These are phyloP conservation scores for Nothophaeocryptopus gaeumannii DNA, from an alignment of 2,329 filamentous ascomycete genomes.

Conservation along the genomic window DNA sequence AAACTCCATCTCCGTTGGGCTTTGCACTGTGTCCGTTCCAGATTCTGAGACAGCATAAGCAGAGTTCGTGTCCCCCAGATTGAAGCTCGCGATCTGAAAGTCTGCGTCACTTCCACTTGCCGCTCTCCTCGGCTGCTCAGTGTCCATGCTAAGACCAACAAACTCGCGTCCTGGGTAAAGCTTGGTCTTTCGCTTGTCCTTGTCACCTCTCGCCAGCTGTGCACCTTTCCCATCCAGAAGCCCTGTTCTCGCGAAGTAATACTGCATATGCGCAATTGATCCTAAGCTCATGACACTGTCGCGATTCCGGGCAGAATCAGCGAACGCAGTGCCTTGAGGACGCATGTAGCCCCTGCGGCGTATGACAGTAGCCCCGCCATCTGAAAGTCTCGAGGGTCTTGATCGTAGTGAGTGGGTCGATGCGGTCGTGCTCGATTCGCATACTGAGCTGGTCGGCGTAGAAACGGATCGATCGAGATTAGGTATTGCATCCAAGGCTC, in stretches of 20 bases:
- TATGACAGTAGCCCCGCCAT: conserved; percentile 41
- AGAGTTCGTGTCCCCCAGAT: conserved; percentile 27
- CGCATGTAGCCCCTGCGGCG: conserved; percentile 79
- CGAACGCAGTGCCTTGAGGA: conserved; percentile 83
- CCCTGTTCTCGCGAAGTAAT: conserved; percentile 95
- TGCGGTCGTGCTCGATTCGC: conserved; percentile 39
- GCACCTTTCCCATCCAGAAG: conserved; percentile 90
- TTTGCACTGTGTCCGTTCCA: conserved; percentile 47
- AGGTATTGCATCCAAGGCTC: conserved; percentile 59
- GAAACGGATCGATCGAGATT: conserved; percentile 64
- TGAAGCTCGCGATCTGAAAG: conserved; percentile 24
- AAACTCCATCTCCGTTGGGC: conserved; percentile 54
- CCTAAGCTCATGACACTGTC: conserved; percentile 96
- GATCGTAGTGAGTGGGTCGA: conserved; percentile 46
- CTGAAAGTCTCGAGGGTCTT: conserved; percentile 52
- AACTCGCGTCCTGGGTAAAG: conserved; percentile 24
- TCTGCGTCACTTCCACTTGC: conserved; percentile 23
- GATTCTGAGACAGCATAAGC: conserved; percentile 33
- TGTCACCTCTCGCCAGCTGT: conserved; percentile 60
- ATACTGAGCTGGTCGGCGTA: conserved; percentile 51
- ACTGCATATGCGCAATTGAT: conserved; percentile 94
- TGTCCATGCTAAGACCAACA: conserved; percentile 8
- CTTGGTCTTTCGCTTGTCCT: conserved; percentile 28
- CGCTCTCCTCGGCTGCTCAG: conserved; percentile 5
- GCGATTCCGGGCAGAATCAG: conserved; percentile 80